These are phyloP conservation scores for Phytopythium oedochilum DNA, from an alignment of 352 stramenopile genomes.

Conservation along the genomic window DNA sequence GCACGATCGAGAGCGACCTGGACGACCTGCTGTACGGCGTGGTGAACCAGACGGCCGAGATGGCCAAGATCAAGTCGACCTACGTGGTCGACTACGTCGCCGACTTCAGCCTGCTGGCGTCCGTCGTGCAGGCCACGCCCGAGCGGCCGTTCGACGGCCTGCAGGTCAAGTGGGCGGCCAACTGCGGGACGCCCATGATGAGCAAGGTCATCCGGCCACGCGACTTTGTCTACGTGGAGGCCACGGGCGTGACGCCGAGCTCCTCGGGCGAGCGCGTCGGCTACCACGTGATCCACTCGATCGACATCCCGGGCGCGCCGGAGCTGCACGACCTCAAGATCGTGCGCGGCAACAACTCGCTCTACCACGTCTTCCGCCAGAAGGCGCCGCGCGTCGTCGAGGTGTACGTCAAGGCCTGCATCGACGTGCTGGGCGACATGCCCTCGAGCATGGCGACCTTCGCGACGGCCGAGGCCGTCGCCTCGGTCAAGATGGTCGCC, in stretches of 20 bases:
- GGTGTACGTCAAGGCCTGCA: conserved; percentile 23
- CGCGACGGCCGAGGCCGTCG: conserved; percentile 13
- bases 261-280: conserved; percentile 33
- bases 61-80: conserved; percentile 30
- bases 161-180: conserved; percentile 33
- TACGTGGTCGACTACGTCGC: conserved; percentile 35
- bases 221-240: conserved; percentile 41
- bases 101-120: conserved; percentile 23
- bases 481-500: conserved; percentile 9
- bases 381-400: conserved; percentile 23
- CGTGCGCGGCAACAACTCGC: conserved; percentile 14
- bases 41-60: conserved; percentile 24
- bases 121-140: conserved; percentile 12
- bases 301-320: conserved; percentile 31
- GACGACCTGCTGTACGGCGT: conserved; percentile 39
- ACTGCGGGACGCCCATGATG: conserved; percentile 25
- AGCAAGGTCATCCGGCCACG: conserved; percentile 25
- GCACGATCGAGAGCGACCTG: conserved; percentile 37
- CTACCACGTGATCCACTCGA: conserved; percentile 42
- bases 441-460: conserved; percentile 10
- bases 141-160: conserved; percentile 26
- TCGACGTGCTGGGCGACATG: conserved; percentile 16
- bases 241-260: conserved; percentile 28
- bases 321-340: conserved; percentile 27
- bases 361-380: conserved; percentile 30